phyloP scores from a whole-genome alignment of 2,329 filamentous ascomycete species.

The Botrytis cinerea region DNA sequence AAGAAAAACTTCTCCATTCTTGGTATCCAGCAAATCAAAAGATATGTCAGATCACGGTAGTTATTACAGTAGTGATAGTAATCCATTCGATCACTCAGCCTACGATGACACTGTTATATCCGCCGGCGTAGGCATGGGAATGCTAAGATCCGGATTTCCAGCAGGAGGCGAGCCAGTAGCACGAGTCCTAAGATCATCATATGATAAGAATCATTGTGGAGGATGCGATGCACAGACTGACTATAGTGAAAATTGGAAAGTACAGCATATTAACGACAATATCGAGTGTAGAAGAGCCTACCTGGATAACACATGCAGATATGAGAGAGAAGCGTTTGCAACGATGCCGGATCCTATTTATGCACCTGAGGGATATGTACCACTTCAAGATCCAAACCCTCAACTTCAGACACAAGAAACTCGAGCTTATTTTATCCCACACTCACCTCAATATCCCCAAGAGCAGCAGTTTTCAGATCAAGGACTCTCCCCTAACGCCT shows the following conservation, averaged over 20 bases:
- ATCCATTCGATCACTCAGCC: background rate
- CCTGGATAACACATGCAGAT: rapidly evolving
- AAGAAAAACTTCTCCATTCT: background rate
- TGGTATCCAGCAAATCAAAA: background rate
- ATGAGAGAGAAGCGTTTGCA: background rate
- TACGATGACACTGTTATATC: too few species aligned
- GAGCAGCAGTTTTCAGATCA: background rate
- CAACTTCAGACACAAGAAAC: background rate
- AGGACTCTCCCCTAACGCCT: background rate
- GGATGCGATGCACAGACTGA: background rate
- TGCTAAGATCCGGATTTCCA: background rate
- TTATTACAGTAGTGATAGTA: background rate
- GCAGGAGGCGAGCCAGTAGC: background rate
- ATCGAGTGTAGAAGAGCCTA: background rate
- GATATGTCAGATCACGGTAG: background rate
- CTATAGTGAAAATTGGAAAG: background rate
- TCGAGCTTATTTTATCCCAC: background rate
- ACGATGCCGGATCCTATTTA: background rate
- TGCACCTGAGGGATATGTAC: background rate
- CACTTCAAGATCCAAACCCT: background rate
- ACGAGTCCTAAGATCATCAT: background rate
- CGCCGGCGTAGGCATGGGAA: background rate
- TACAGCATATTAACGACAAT: background rate
- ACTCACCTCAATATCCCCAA: background rate
- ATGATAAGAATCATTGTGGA: background rate